Conservation (phyloP, 495 filamentous ascomycete species). For the Aspergillus homomorphus region DNA sequence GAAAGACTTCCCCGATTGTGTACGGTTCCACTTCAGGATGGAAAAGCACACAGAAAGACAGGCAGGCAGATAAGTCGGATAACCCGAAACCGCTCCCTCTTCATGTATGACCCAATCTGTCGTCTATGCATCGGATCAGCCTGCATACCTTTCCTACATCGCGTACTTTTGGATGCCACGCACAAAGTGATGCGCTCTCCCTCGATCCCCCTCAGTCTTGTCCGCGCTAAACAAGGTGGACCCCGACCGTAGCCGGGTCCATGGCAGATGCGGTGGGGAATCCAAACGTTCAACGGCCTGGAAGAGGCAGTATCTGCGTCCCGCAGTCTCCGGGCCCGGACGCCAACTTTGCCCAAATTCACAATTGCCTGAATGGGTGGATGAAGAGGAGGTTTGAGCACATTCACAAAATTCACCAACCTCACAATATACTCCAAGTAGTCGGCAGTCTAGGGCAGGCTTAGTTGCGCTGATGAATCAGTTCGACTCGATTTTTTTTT, state of each 20-base stretch:
- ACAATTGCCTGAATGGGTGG: not conserved
- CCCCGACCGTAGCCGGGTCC: conserved; percentile 1
- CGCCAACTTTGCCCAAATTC: not conserved
- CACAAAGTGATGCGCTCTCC: conserved; percentile 1
- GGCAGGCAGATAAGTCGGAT: not conserved
- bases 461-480: not conserved
- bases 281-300: conserved; percentile 6
- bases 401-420: not conserved
- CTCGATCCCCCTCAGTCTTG: conserved; percentile 5
- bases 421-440: not conserved
- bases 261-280: conserved; percentile 5
- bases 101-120: not conserved
- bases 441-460: not conserved
- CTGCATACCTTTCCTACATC: not conserved
- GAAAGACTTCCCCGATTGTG: not conserved
- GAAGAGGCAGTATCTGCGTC: conserved; percentile 7
- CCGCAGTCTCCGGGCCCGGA: conserved; percentile 4
- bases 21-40: not conserved
- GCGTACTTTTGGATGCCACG: conserved; percentile 5
- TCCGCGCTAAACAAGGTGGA: not conserved
- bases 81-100: not conserved
- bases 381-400: not conserved
- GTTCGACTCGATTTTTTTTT: no score
- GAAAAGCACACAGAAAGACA: not conserved
- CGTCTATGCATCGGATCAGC: not conserved